These are phyloP conservation scores for Xylariaceae sp. DNA, from an alignment of 2,329 filamentous ascomycete species.

Conservation along the genomic window DNA sequence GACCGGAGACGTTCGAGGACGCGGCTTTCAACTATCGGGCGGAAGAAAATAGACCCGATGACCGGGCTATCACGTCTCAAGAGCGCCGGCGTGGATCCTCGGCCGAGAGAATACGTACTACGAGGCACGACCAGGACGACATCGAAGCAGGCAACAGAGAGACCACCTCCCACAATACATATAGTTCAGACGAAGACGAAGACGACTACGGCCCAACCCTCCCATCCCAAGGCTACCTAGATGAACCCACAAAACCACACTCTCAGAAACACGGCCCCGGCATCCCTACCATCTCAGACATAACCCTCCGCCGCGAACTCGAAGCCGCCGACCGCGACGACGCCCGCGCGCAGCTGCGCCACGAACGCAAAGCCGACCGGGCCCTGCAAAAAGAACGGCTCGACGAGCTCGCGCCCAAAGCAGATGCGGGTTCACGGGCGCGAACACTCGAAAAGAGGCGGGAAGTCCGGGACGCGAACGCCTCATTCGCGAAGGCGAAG, in stretches of 20 bases:
- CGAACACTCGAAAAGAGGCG: slow-evolving; percentile 80
- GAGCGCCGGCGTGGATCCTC: background rate
- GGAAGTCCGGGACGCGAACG: slow-evolving; percentile 66
- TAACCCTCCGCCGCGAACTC: slow-evolving; percentile 55
- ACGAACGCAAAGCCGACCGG: slow-evolving; percentile 60
- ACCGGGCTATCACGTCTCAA: background rate
- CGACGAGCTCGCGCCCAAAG: slow-evolving; percentile 77
- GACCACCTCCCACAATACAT: slow-evolving; percentile 8
- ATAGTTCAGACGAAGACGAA: slow-evolving; percentile 30
- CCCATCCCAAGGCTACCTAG: slow-evolving; percentile 21
- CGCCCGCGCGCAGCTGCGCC: slow-evolving; percentile 48
- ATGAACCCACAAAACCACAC: slow-evolving; percentile 5
- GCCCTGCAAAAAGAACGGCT: slow-evolving; percentile 63
- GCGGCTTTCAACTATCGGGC: slow-evolving; percentile 20
- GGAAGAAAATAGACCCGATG: background rate
- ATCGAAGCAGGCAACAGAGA: background rate
- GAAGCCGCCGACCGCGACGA: slow-evolving; percentile 45
- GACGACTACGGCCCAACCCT: slow-evolving; percentile 49
- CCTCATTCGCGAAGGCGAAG: slow-evolving; percentile 64
- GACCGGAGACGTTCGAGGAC: slow-evolving; percentile 60
- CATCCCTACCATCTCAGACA: slow-evolving; percentile 69
- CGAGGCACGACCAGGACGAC: background rate
- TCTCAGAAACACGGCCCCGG: slow-evolving; percentile 44
- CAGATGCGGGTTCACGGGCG: slow-evolving; percentile 77
- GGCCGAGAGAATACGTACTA: background rate